Evolutionary conservation across 169 alveolate species (phyloP), one percentile per base, ranked within the genome.

Genomic region (Cryptosporidium parvum): DNA sequence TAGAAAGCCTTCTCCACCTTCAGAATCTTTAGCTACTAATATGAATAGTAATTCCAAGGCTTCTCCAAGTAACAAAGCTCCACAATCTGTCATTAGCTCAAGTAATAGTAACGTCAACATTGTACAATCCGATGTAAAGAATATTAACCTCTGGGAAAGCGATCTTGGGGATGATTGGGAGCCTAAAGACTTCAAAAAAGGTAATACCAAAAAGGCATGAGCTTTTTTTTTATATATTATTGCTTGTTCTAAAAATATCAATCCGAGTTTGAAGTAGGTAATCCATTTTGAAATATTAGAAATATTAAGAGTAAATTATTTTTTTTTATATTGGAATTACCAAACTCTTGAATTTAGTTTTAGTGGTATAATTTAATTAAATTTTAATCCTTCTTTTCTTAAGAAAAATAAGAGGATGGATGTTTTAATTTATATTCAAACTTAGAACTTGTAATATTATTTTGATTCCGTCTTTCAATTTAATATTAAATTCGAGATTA

Each of bases 81-180:
- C 72, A 0, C 72, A 65, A 37, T 37, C 51, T 9, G 72, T 37
- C 23, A 18, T 35, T 39, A 31, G 53, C 51, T 31, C 53, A n/a
- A 37, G 72, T 52, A 14, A 37, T 10, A 62, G 33, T 16, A 53
- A 53, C 4, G 26, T 10, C 39, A 56, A 56, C 12, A 56, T 56
- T 23, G 37, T 56, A 8, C 35, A 70, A 6, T 7, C 84, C 0
- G 59, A 29, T 21, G 65, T 70, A 21, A 59, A 59, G 53, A 80
- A 80, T 51, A 80, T 80, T 23, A 67, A 80, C 29, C 75, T 80
- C 18, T 80, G 89, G 89, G 75, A 62, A 65, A 51, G 51, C 9
- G 89, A 80, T 23, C 23, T 35, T 42, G 56, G 80, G n/a, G 89
- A 80, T 44, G 89, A 80, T 26, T 80, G 89, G 89, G 89, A 80